phyloP scores from a whole-genome alignment of 2,329 filamentous ascomycete species.

The Eutypa lata region DNA sequence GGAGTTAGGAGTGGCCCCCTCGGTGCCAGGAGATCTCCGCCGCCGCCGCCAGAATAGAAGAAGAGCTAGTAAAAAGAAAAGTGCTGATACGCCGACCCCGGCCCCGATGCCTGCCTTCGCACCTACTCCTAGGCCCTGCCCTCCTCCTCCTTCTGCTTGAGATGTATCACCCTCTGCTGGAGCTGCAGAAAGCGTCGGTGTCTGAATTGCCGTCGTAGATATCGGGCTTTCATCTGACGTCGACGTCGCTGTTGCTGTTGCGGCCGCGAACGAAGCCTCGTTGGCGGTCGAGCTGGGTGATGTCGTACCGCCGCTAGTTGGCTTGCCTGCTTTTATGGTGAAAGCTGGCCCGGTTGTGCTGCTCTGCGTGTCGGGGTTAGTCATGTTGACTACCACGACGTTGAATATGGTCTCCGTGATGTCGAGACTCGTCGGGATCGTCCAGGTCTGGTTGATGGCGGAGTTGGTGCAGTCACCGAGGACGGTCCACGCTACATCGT shows the following conservation, averaged over 20 bases:
- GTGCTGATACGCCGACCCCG: not conserved
- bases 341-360: not conserved
- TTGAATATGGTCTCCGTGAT: not conserved
- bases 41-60: not conserved
- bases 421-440: not conserved
- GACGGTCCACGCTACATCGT: not conserved
- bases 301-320: not conserved
- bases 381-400: not conserved
- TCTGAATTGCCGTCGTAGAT: not conserved
- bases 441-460: not conserved
- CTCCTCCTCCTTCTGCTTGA: not conserved
- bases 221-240: not conserved
- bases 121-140: not conserved
- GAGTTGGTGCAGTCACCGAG: not conserved
- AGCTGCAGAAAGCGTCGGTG: not conserved
- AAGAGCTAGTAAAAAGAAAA: not conserved
- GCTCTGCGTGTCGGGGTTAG: not conserved
- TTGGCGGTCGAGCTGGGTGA: not conserved
- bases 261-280: not conserved
- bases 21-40: not conserved
- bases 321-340: not conserved
- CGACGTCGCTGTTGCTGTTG: not conserved
- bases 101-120: not conserved
- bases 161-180: not conserved
- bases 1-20: not conserved